Base-by-base conservation (phyloP, 179 eudicot species). In the Silene coronaria region DNA sequence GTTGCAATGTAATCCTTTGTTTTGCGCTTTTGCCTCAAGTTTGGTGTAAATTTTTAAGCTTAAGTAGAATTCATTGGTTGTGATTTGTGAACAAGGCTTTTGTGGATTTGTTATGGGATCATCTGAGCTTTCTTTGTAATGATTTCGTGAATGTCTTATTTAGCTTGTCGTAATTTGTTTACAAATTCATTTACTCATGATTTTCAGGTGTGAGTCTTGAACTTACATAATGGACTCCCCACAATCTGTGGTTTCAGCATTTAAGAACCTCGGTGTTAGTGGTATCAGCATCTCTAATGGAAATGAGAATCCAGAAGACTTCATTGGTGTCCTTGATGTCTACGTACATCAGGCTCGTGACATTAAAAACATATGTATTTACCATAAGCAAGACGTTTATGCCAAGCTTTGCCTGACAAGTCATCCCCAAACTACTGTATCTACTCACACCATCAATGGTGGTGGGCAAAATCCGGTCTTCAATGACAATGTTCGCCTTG, bases 321-420 rank as follows among this genome's bases (percentile, higher is more conserved):
- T 78, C 75, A 69, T 89, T 3, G 99, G 97, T 36, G 86, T 84
- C 77, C 89, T 91, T 45, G 93, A 90, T 76, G 93, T 91, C 30
- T 82, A 80, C 70, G 79, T 89, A 62, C 93, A 91, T 74, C 90
- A 85, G 68, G 97, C 97, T 46, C 84, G 93, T 61, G 93, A 91
- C 77, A 90, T 91, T 67, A 96, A 89, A 66, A 91, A 91, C 90
- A 87, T 91, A 77, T 91, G 97, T 82, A 91, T 91, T 62, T 91
- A 91, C 77, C 93, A 91, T 24, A 91, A 91, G 78, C 97, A 91
- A 86, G 97, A 91, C 75, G 97, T 91, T 70, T 91, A 91, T 71
- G 96, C 97, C 70, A 91, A 90, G 86, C 79, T 91, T 75, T 90
- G 85, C 82, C 84, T 91, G 62, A 91, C 97, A 0, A 86, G 85